Base-by-base conservation (phyloP, 2,329 filamentous ascomycete genomes). In the Trichoderma atrobrunneum region DNA sequence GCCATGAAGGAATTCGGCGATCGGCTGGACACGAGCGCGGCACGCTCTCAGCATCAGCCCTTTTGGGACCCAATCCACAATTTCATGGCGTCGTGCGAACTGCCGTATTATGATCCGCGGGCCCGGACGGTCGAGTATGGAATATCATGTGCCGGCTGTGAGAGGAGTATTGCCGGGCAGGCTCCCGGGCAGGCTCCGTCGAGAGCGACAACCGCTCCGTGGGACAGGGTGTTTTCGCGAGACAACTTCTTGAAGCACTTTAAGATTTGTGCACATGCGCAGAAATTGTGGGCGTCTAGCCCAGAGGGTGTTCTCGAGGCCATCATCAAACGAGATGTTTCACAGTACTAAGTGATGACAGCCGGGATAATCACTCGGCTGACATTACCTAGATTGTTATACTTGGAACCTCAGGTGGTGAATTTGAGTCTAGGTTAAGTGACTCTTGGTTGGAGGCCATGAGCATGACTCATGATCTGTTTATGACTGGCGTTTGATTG, bases 221-320 rank as follows among this genome's bases (percentile, higher is more conserved):
- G 70, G 61, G 63, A 67, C 34, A 36, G 57, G 21, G 54, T 69
- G 10, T 72, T 54, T 56, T 72, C 70, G 5, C 54, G 64, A 34
- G 63, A 72, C n/a, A 32, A 32, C n/a, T 72, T 69, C 26, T 26
- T 72, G 34, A 63, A 62, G 39, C 70, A 72, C 16, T 72, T 72
- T 10, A 68, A 54, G 21, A 30, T 56, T 18, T 72, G 70, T 39
- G 28, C 26, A 7, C 54, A 62, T 43, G 70, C 70, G 39, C 63
- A 72, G 57, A 26, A 36, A 30, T 24, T 72, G 24, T 72, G 70
- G 70, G 59, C 36, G 21, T 21, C 70, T 11, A 69, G 70, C 39
- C 54, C 56, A 11, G 57, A 69, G 36, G 64, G 36, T 11, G 51
- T 24, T 26, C 36, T 65, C 21, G 69, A 65, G 26, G 59, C 61